Base-by-base conservation (phyloP, 768 basidiomycete species). In the Cyclocybe cylindracea region DNA sequence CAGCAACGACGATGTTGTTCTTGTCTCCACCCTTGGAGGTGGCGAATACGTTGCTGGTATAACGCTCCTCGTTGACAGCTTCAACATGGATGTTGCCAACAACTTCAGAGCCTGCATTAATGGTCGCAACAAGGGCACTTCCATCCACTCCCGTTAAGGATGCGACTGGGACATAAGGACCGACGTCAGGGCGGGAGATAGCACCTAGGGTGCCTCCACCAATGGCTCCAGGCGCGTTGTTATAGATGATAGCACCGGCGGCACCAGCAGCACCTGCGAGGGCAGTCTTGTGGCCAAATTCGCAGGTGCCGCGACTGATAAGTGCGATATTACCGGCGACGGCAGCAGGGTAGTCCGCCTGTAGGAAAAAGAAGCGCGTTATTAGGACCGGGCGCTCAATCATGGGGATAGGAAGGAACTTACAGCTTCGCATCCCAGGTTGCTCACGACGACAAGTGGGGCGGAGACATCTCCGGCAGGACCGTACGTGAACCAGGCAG, bases 1-100 rank as follows among this genome's bases (percentile, higher is more conserved):
- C 66, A 36, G 62, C 58, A 13, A 66, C 34, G 14, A 70, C 51
- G 43, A 70, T 51, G 37, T 67, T 67, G 29, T 61, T 59, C 54
- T 62, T 55, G 54, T 70, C 57, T 5, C 67, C 69, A 10, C 43
- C 34, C 46, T 65, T 66, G 45, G 61, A 61, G 11, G 65, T 66
- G 14, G 69, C 69, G 39, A 70, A 59, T 13, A 70, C 60, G 44
- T 68, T 70, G 52, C 59, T 63, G 13, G 63, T 63, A 31, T 41
- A 60, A 18, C 65, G 57, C 10, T 61, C 52, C 47, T 66, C 66
- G 34, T 56, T 62, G 38, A 62, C 32, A n/a, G 64, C 65, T 7
- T 61, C 51, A 13, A 67, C 64, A 14, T 61, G 54, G 16, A 70
- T 47, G 4, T 51, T 62, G 11, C 62, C 67, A n/a, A 61, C 36